Base-by-base conservation (phyloP, 1,284 basidiomycete genomes). In the Malassezia slooffiae region DNA sequence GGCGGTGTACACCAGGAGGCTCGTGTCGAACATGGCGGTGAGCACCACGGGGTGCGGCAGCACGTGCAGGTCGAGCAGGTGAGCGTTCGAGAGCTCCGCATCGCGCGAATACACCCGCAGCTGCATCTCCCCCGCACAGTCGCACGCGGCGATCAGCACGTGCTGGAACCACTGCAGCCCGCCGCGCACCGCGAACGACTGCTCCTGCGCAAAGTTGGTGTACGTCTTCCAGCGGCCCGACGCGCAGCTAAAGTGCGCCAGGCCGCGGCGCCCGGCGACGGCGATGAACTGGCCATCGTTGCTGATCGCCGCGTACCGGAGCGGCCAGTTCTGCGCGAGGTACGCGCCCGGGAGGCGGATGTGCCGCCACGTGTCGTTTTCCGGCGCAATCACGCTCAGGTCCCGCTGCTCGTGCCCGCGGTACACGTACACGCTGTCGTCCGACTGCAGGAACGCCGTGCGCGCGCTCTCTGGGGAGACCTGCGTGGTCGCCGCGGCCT, bases 371-470 rank as follows among this genome's bases (percentile, higher is more conserved):
- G 95, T 88, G 60, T 96, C 91, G 3, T 86, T 87, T 63, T 95
- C 90, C n/a, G 91, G 91, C 63, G 95, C 95, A 68, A 97, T 95
- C 36, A 97, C 82, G 62, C 87, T 90, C 80, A 93, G 84, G 64
- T 97, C 91, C 7, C 88, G 89, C 70, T 95, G 89, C 70, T 97
- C 91, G 16, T 87, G 85, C 3, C 93, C 91, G 47, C 93, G 79
- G 67, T 96, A 97, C n/a, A 97, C 81, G 3, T 95, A 76, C 1
- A 88, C 82, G 29, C 86, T 79, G 63, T 96, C 89, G 62, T 96
- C 89, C 77, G 91, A 80, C 70, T 95, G 88, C 27, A 95, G 74
- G 70, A 96, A 93, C 0, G 87, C 90, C 63, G 93, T 91, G 52
- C 86, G 79, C 3, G 87, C 86, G 62, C 90, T 90, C 62, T 91